Conservation (phyloP, 768 basidiomycete species). For the Punctularia strigosozonata region DNA sequence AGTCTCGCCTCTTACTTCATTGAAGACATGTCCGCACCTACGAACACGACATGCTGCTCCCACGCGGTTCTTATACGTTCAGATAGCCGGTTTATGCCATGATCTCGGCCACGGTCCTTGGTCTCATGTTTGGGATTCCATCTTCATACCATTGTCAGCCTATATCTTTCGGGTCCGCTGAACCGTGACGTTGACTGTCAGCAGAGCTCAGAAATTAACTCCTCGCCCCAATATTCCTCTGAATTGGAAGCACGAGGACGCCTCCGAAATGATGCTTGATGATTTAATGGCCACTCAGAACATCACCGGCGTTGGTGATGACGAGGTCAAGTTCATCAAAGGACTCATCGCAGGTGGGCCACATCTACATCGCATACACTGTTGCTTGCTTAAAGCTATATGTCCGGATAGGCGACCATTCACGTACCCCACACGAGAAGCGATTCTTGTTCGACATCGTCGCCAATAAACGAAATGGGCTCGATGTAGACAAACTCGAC, state of each 20-base stretch:
- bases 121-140: constrained; percentile 74
- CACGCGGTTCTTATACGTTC: too few species aligned
- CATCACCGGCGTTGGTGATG: constrained; percentile 30
- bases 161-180: constrained; percentile 21
- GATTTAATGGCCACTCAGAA: constrained; percentile 50
- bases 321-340: constrained; percentile 55
- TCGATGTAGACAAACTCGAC: constrained; percentile 86
- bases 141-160: constrained; percentile 60
- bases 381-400: constrained; percentile 1
- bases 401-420: constrained; percentile 3
- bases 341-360: constrained; percentile 64
- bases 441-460: constrained; percentile 77
- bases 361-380: not conserved
- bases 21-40: too few species aligned
- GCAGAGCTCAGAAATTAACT: too few species aligned
- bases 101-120: constrained; percentile 82
- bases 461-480: constrained; percentile 68
- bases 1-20: too few species aligned
- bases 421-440: constrained; percentile 34
- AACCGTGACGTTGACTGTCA: not conserved
- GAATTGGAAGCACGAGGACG: constrained; percentile 67
- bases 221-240: too few species aligned
- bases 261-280: constrained; percentile 77
- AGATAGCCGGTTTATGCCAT: constrained; percentile 75
- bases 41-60: too few species aligned